Conservation (phyloP, 148 eudicot genomes). For the Rheum nobile region DNA sequence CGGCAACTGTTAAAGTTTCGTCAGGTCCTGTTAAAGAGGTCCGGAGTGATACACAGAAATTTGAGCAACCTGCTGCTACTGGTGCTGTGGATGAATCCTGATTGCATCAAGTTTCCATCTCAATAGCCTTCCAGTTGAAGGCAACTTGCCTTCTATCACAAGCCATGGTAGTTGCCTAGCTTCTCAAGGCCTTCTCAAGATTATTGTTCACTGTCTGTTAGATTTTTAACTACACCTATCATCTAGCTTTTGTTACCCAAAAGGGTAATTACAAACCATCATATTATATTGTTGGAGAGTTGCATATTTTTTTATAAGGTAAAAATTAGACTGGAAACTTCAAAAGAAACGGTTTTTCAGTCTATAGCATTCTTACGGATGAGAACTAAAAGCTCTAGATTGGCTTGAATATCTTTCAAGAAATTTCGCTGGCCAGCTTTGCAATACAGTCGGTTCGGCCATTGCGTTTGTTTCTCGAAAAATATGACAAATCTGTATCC, state of each 20-base stretch:
- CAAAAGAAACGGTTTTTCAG: no score
- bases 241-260: not conserved
- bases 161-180: not conserved
- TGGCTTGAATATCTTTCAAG: no score
- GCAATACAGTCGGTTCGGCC: no score
- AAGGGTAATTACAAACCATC: not conserved
- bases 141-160: not conserved
- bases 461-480: no score
- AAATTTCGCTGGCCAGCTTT: no score
- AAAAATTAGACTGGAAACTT: no score
- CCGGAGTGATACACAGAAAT: slow-evolving; percentile 8
- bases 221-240: not conserved
- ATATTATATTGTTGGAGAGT: no score
- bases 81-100: not conserved
- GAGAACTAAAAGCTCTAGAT: no score
- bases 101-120: not conserved
- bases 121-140: not conserved
- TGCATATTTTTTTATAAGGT: no score
- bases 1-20: slow-evolving; percentile 89
- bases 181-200: not conserved
- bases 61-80: not conserved
- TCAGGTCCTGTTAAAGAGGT: slow-evolving; percentile 53
- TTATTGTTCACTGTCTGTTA: not conserved
- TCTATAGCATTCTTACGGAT: no score
- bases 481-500: no score